phyloP scores from a whole-genome alignment of 1,139 yeast species.

The Tardiomyces blankii region DNA sequence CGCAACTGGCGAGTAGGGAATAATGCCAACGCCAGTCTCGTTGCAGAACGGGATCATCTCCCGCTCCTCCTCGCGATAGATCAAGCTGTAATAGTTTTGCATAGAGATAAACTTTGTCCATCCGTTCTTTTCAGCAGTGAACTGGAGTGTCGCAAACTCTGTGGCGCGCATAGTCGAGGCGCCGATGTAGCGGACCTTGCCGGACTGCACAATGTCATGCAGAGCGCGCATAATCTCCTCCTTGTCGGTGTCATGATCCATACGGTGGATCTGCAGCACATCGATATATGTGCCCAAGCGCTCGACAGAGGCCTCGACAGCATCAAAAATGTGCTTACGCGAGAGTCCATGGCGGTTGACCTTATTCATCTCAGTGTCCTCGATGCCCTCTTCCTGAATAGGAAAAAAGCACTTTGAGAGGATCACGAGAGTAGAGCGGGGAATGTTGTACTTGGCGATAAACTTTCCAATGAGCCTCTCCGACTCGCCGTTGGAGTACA shows the following conservation, averaged over 20 bases:
- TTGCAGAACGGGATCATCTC: conserved; percentile 48
- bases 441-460: conserved; percentile 32
- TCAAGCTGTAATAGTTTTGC: conserved; percentile 46
- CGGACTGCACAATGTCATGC: conserved; percentile 39
- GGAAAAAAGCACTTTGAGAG: conserved; percentile 31
- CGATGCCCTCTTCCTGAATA: conserved; percentile 35
- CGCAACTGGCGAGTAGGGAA: conserved; percentile 44
- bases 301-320: conserved; percentile 34
- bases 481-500: conserved; percentile 35
- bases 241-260: conserved; percentile 6
- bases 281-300: conserved; percentile 66
- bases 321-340: conserved; percentile 38
- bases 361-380: conserved; percentile 16
- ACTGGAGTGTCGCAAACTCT: conserved; percentile 39
- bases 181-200: conserved; percentile 43
- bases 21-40: conserved; percentile 35
- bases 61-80: conserved; percentile 49
- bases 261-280: conserved; percentile 32
- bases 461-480: conserved; percentile 36
- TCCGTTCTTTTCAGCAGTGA: conserved; percentile 38
- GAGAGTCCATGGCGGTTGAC: conserved; percentile 32
- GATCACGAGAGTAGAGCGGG: conserved; percentile 36
- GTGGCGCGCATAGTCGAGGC: conserved; percentile 43
- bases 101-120: conserved; percentile 49
- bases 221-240: conserved; percentile 43